Percentiles rank a stretch among this genome's conserved stretches.
Evolutionary conservation across 2,329 filamentous ascomycete species (phyloP).

Genomic region (Xylariaceae sp.): DNA sequence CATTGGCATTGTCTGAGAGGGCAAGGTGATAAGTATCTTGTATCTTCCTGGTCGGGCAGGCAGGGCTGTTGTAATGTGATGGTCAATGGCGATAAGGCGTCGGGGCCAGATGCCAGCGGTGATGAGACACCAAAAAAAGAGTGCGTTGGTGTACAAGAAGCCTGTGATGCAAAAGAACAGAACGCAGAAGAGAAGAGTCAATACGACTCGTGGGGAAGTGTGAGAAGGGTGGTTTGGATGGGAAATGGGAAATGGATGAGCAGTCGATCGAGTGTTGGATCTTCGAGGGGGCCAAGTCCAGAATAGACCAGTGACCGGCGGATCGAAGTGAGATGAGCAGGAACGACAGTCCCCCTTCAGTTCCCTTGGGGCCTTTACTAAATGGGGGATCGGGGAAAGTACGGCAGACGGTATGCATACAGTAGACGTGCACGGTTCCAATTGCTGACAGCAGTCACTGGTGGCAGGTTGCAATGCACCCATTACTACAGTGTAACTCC

Average conservation of each 20-base stretch:
- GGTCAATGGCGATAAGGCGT: not conserved
- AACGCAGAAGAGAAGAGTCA: not conserved
- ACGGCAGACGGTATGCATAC: no score
- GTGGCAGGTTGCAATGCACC: no score
- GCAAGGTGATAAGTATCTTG: not conserved
- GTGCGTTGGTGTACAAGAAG: not conserved
- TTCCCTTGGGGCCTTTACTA: not conserved
- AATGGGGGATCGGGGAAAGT: not conserved
- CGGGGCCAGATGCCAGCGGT: not conserved
- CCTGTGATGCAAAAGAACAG: not conserved
- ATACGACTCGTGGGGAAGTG: not conserved
- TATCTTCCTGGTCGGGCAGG: not conserved
- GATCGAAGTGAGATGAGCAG: conserved; percentile 18
- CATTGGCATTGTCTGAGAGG: not conserved
- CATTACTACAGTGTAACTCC: no score
- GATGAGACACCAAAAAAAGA: not conserved
- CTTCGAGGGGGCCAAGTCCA: no score
- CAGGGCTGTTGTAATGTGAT: not conserved
- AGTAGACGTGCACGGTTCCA: no score
- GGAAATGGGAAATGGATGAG: not conserved
- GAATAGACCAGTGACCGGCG: not conserved
- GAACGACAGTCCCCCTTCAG: conserved; percentile 12
- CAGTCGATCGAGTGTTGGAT: not conserved
- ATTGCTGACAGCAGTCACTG: no score
- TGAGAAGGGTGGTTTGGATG: not conserved